Conservation (phyloP, 1,284 basidiomycete species). For the Sporisorium graminicola region DNA sequence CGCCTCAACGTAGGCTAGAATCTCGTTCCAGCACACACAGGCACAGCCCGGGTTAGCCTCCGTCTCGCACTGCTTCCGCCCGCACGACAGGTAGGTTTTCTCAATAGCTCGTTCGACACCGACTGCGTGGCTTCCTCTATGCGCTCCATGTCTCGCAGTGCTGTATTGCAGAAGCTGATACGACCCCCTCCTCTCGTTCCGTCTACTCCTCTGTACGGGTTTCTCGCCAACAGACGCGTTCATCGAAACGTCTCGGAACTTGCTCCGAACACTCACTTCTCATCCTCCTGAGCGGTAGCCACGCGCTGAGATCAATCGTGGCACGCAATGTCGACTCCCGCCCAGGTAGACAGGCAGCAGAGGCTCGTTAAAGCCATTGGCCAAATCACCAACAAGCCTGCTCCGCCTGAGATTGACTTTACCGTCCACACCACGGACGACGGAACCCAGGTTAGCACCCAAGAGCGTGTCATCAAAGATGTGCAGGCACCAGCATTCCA, state of each 20-base stretch:
- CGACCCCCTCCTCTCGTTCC: not conserved
- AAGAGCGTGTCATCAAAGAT: conserved; percentile 71
- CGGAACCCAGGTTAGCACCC: conserved; percentile 70
- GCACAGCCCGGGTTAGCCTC: not conserved
- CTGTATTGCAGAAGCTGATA: not conserved
- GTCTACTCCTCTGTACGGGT: not conserved
- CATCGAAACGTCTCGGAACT: not conserved
- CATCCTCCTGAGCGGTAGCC: not conserved
- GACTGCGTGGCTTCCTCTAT: not conserved
- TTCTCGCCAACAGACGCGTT: not conserved
- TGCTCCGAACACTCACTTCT: not conserved
- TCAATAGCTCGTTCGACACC: not conserved
- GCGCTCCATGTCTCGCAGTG: not conserved
- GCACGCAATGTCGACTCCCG: conserved; percentile 23
- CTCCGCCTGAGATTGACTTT: conserved; percentile 70
- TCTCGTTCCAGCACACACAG: not conserved
- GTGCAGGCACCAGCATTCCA: conserved; percentile 79
- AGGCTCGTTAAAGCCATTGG: conserved; percentile 61
- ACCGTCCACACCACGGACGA: conserved; percentile 71
- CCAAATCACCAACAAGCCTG: conserved; percentile 64
- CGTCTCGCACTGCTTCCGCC: not conserved
- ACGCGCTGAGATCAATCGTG: conserved; percentile 1
- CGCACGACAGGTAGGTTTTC: conserved; percentile 5
- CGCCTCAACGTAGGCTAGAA: not conserved
- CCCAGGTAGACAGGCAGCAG: conserved; percentile 44